Base-by-base conservation (phyloP, 805 yeast genomes). In the Grigorovia transvaalensis region DNA sequence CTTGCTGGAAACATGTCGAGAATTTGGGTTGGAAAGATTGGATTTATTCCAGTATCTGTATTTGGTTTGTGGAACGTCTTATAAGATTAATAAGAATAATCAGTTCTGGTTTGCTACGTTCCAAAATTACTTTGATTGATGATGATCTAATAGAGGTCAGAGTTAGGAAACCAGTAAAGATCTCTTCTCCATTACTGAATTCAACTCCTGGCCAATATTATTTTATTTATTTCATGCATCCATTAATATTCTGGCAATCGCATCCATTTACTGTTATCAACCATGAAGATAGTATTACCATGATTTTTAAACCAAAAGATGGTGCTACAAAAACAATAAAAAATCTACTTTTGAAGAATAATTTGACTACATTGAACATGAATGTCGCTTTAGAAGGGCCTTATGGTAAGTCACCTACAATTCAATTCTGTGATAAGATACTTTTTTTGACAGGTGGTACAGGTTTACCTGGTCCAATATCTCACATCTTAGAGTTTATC, bases 391-490 rank as follows among this genome's bases (percentile, higher is more conserved):
- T 80, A 2, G 91, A 85, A 61, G 91, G 91, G 1, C 89, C 90
- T 1, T 85, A 85, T 60, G 87, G 91, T 2, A 71, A 72, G 43
- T 56, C 75, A 2, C 62, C 77, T 4, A 77, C 82, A 1, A 67
- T 79, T 15, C 67, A 70, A 27, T 67, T 71, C 45, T 83, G 75
- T 57, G 76, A 79, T 48, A 74, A 77, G 52, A 76, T 82, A 6
- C 72, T 83, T 7, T 73, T 82, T 45, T 55, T 85, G 23, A 84
- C 90, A 8, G 90, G 88, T 47, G 91, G 93, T 33, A 80, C 80
- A 50, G 93, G 93, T 50, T 71, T 85, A 49, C 82, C 91, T 0
- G 86, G 81, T 1, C 72, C 79, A 19, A 75, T 76, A 51, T 66
- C 78, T 4, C 71, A 77, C 51, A 80, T 75, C 1, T 56, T 70